A percentile compares a stretch with the other conserved stretches of the same genome.
Conservation (phyloP, 2,329 filamentous ascomycete species). For the Cadophora gregata region DNA sequence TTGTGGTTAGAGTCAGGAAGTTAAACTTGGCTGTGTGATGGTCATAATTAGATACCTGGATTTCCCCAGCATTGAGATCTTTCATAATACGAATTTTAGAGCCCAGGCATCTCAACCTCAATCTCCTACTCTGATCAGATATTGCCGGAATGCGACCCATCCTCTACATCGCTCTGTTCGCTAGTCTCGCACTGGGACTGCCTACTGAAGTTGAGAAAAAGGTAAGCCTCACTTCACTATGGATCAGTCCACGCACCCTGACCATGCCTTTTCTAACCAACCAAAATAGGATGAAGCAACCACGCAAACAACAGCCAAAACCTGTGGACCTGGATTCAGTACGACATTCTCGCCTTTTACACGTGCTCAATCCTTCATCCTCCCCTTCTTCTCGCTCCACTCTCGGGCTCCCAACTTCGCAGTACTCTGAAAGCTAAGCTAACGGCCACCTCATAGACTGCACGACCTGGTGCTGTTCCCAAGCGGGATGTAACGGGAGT, state of each 20-base stretch:
- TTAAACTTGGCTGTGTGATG: too few relatives aligned
- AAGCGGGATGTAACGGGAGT: neutral
- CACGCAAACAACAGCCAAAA: neutral
- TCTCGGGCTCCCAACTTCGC: too few relatives aligned
- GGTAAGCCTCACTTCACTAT: neutral
- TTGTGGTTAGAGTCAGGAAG: neutral
- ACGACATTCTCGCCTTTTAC: neutral
- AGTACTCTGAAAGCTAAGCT: too few relatives aligned
- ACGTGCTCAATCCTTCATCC: neutral
- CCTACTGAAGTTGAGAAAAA: neutral
- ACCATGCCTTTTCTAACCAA: neutral
- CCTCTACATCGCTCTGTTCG: neutral
- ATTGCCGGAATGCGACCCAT: neutral
- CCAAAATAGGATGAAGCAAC: neutral
- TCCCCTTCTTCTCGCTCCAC: neutral
- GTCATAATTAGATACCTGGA: too few relatives aligned
- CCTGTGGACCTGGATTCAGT: neutral
- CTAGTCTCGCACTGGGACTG: neutral
- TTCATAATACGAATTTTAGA: too few relatives aligned
- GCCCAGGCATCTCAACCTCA: too few relatives aligned
- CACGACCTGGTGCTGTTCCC: slow-evolving; percentile 4
- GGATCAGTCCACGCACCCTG: neutral
- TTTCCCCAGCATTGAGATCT: too few relatives aligned
- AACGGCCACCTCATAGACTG: neutral
- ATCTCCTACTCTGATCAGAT: too few relatives aligned